Evolutionary conservation across 2,329 filamentous ascomycete species (phyloP).

Genomic region (Aureobasidium uvarum): DNA sequence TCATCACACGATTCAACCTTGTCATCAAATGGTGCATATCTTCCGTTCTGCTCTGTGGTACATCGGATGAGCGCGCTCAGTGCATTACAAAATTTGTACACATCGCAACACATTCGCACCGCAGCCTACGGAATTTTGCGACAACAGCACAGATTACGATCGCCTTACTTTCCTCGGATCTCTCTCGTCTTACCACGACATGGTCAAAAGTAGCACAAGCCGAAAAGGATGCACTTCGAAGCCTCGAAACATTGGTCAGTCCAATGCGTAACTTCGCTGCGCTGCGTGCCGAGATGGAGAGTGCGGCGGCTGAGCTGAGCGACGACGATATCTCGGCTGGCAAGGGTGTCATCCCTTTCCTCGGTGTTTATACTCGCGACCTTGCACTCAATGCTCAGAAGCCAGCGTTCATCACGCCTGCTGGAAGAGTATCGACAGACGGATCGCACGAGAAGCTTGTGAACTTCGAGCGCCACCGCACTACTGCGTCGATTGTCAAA

Average conservation of each 20-base stretch:
- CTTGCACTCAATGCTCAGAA: slow-evolving; percentile 78
- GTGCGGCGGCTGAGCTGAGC: slow-evolving; percentile 36
- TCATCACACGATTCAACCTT: slow-evolving; percentile 82
- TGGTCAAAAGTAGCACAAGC: slow-evolving; percentile 67
- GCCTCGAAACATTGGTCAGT: slow-evolving; percentile 70
- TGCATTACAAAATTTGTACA: slow-evolving; percentile 81
- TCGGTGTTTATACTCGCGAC: slow-evolving; percentile 78
- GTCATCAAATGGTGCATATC: slow-evolving; percentile 86
- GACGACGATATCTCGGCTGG: slow-evolving; percentile 42
- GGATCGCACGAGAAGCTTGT: slow-evolving; percentile 59
- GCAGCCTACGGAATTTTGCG: slow-evolving; percentile 73
- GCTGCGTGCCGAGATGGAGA: slow-evolving; percentile 77
- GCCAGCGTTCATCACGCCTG: slow-evolving; percentile 61
- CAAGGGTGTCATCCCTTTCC: slow-evolving; percentile 76
- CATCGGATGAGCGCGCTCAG: slow-evolving; percentile 68
- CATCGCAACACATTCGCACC: slow-evolving; percentile 70
- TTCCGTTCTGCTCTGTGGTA: slow-evolving; percentile 71
- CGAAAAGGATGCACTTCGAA: slow-evolving; percentile 64
- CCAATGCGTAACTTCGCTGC: slow-evolving; percentile 76
- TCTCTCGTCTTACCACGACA: slow-evolving; percentile 64
- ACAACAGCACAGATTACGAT: slow-evolving; percentile 80
- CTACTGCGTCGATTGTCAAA: slow-evolving; percentile 73
- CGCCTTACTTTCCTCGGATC: slow-evolving; percentile 69
- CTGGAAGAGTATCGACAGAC: slow-evolving; percentile 47
- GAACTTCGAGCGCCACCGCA: slow-evolving; percentile 80